These are phyloP conservation scores for Podospora anserina DNA, from an alignment of 495 filamentous ascomycete species.

Conservation along the genomic window DNA sequence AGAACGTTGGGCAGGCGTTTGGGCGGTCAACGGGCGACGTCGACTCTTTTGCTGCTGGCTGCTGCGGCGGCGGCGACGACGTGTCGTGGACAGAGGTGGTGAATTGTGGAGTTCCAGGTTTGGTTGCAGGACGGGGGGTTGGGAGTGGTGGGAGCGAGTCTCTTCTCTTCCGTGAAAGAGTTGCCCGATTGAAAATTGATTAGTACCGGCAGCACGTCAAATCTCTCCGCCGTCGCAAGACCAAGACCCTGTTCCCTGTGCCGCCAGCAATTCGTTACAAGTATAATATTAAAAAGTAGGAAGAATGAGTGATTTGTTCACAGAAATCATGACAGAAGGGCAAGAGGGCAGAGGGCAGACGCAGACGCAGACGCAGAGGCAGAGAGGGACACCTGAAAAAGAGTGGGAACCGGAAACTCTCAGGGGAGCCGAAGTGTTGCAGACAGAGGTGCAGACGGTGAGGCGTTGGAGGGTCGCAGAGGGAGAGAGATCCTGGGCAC, in stretches of 20 bases:
- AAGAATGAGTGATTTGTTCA: constrained; percentile 1
- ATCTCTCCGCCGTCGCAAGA: constrained; percentile 26
- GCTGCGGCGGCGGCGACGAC: constrained; percentile 28
- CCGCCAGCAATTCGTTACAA: neutral
- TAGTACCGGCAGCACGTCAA: constrained; percentile 12
- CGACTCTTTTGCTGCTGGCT: neutral
- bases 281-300: constrained; percentile 4
- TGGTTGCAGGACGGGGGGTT: constrained; percentile 31
- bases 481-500: constrained; percentile 22
- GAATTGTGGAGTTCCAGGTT: constrained; percentile 30
- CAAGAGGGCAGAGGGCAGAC: neutral
- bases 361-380: neutral
- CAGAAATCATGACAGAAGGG: neutral
- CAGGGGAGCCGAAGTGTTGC: constrained; percentile 20
- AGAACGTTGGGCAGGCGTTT: constrained; percentile 19
- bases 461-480: constrained; percentile 24
- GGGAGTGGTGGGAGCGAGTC: constrained; percentile 12
- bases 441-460: constrained; percentile 21
- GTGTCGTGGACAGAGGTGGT: constrained; percentile 34
- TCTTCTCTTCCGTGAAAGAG: constrained; percentile 6
- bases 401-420: constrained; percentile 15
- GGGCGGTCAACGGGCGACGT: constrained; percentile 20
- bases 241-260: constrained; percentile 15
- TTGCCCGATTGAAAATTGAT: constrained; percentile 31
- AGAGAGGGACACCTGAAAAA: neutral